A percentile compares a stretch with the other conserved stretches of the same genome.
Evolutionary conservation across 2,329 filamentous ascomycete genomes (phyloP).

Genomic region (Coccinonectria pachysandricola): DNA sequence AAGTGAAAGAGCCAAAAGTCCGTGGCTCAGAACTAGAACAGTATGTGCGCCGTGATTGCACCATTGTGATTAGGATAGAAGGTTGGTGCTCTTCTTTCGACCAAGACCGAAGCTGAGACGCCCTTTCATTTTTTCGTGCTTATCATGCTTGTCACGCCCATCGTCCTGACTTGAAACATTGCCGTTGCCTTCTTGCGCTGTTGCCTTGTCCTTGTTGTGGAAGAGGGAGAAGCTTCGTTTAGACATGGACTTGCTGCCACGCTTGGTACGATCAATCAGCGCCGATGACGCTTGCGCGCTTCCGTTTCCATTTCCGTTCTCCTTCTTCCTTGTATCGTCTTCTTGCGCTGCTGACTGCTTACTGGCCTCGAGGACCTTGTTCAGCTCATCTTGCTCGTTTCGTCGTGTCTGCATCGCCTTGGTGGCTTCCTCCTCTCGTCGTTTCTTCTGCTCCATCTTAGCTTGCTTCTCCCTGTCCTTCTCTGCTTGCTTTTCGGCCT

Average conservation of each 20-base stretch:
- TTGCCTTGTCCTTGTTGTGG: conserved; percentile 37
- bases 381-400: conserved; percentile 52
- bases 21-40: too few relatives aligned
- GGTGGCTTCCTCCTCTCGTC: conserved; percentile 45
- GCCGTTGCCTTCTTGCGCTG: conserved; percentile 13
- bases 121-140: conserved; percentile 46
- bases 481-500: conserved; percentile 44
- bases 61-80: conserved; percentile 20
- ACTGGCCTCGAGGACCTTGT: conserved; percentile 55
- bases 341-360: conserved; percentile 50
- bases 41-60: conserved; percentile 6
- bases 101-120: conserved; percentile 58
- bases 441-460: conserved; percentile 31
- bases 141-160: conserved; percentile 17
- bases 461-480: conserved; percentile 28
- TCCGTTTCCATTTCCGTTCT: conserved; percentile 28
- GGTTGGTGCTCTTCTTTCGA: conserved; percentile 57
- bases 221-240: conserved; percentile 64
- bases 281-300: too few relatives aligned
- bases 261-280: conserved; percentile 57
- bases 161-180: too few relatives aligned
- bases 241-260: conserved; percentile 68
- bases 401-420: conserved; percentile 41
- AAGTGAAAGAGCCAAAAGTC: too few relatives aligned
- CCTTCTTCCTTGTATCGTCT: conserved; percentile 30